Base-by-base conservation (phyloP, 2,329 filamentous ascomycete genomes). In the Lasiodiplodia gonubiensis region DNA sequence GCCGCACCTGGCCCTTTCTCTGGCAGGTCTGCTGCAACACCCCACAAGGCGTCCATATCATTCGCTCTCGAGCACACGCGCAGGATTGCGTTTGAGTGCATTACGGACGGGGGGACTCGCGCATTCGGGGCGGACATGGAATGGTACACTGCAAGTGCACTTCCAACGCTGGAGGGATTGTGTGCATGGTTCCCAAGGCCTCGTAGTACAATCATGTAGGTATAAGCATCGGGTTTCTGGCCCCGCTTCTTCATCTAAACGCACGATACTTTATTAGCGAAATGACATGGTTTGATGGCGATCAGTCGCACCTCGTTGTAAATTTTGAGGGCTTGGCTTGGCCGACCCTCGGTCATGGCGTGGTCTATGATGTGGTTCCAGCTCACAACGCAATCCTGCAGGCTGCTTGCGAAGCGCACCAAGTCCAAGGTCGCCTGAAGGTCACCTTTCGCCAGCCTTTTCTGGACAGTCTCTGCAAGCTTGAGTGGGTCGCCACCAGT, bases 171-270 rank as follows among this genome's bases (percentile, higher is more conserved):
- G 23, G 59, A 25, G 35, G 87, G 77, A 52, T 85, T 82, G 68
- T 90, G 85, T 1, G 85, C 76, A 18, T 89, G 88, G 51, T 84
- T 80, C 49, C 89, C 86, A 66, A 94, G 88, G 35, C 93, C 94
- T 61, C 87, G 85, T 71, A 99, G 89, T 68, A 98, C 86, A 68
- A 92, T 89, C 21, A 92, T 95, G 76, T 92, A 97, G 0, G 95
- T 97, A 73, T 90, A 87, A 3, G 88, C 86, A 76, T 94, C 94
- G 1, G 95, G 94, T 30, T 86, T 83, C 73, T 96, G 91, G 5
- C 85, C 90, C 69, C 93, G 87, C 81, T 98, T 98, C 82, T 98
- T 99, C 94, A 99, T 98, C 91, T 92, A 71, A 14, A 68, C 54
- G 35, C 42, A 18, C 74, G 67, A 30, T 18, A 14, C 35, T n/a